Evolutionary conservation across 257 asterid genomes (phyloP).

Genomic region (Paraleonurus japonicus): DNA sequence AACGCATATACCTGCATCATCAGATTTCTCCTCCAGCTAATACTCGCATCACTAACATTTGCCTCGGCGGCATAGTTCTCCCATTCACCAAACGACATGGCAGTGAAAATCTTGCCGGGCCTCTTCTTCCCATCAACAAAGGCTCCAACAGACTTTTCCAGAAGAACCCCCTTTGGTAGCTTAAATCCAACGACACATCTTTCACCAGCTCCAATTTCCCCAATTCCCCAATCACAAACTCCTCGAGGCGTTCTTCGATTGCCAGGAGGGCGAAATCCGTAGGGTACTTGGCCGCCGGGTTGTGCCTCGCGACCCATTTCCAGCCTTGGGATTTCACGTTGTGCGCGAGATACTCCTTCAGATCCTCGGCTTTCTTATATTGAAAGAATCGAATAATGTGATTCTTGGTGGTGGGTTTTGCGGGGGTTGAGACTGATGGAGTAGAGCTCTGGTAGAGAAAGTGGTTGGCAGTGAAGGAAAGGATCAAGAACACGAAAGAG

Average conservation of each 20-base stretch:
- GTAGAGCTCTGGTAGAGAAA: constrained; percentile 19
- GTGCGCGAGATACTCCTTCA: constrained; percentile 58
- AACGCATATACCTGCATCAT: constrained; percentile 97
- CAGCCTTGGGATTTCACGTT: constrained; percentile 66
- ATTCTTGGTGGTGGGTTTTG: constrained; percentile 35
- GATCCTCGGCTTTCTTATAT: constrained; percentile 56
- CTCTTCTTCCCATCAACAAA: constrained; percentile 75
- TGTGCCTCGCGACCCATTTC: constrained; percentile 87
- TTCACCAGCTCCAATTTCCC: constrained; percentile 74
- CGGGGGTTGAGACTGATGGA: constrained; percentile 16
- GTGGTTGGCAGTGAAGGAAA: constrained; percentile 28
- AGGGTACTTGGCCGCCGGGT: constrained; percentile 75
- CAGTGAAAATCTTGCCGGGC: constrained; percentile 89
- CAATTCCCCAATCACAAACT: constrained; percentile 56
- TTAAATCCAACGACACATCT: constrained; percentile 79
- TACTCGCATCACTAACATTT: constrained; percentile 37
- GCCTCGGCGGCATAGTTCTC: constrained; percentile 27
- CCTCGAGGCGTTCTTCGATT: constrained; percentile 56
- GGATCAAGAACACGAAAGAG: constrained; percentile 27
- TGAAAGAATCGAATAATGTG: constrained; percentile 69
- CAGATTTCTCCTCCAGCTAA: constrained; percentile 65
- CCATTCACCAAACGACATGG: constrained; percentile 73
- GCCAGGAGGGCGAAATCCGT: constrained; percentile 87
- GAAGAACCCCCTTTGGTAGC: constrained; percentile 72
- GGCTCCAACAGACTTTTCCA: constrained; percentile 45